Base-by-base conservation (phyloP, 768 basidiomycete species). In the Hirschioporus abietinus region DNA sequence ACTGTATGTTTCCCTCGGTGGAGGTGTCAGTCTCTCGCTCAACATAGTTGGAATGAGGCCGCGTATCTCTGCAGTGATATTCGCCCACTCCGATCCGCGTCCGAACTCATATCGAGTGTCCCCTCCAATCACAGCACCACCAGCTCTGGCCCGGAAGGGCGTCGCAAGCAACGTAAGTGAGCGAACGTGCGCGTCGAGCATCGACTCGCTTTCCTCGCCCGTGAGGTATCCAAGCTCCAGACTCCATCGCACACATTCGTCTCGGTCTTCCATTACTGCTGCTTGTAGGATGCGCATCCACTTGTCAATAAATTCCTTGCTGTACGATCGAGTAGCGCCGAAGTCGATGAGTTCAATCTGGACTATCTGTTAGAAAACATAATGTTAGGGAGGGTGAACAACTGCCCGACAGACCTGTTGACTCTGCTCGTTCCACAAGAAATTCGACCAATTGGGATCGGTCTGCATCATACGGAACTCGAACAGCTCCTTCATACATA, bases 381-480 rank as follows among this genome's bases (percentile, higher is more conserved):
- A 63, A 52, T 15, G 26, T 23, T 15, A n/a, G n/a, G 42, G 57
- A 34, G 24, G n/a, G 15, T n/a, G 7, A 9, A 17, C 52, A 61
- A 36, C 23, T 6, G 69, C 18, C 9, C 7, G 23, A 67, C 74
- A 26, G 23, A 89, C 91, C 82, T 88, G 85, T 58, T 84, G 81
- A 1, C 87, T 87, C 1, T 78, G 67, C 0, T 81, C 71, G 75
- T 95, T 91, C 88, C 92, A 98, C 25, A 99, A 80, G 79, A 99
- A 99, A 76, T 99, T 99, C 9, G 93, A 92, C 92, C 93, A 99
- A 72, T 99, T 99, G 2, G 97, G 97, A 74, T 99, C 96, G 0
- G 96, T 99, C 76, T 99, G 97, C 97, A 99, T 99, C 58, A 90
- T 76, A 34, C 92, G 81, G 79, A 97, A 96, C 67, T 88, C 82